phyloP scores from a whole-genome alignment of 345 rosid species.

The Salix viminalis region DNA sequence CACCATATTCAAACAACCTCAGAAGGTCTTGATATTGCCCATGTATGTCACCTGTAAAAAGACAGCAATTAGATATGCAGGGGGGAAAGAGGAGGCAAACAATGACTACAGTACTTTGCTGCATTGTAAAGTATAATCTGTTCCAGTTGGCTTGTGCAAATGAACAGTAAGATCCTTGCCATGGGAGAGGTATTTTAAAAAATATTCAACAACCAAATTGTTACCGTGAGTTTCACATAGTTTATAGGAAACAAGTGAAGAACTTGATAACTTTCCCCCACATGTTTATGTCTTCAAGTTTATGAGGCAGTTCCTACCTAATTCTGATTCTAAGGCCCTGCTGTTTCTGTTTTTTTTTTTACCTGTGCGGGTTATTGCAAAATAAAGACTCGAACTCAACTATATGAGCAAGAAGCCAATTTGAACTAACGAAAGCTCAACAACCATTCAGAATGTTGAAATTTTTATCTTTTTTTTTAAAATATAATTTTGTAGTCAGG shows the following conservation, averaged over 20 bases:
- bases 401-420: not conserved
- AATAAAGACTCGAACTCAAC: not conserved
- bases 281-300: not conserved
- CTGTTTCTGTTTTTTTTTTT: not conserved
- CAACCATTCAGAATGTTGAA: not conserved
- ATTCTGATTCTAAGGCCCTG: not conserved
- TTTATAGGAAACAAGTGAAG: not conserved
- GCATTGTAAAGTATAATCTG: not conserved
- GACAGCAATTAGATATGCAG: constrained; percentile 9
- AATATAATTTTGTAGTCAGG: not conserved
- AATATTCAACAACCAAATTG: not conserved
- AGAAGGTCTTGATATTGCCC: constrained; percentile 96
- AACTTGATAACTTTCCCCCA: not conserved
- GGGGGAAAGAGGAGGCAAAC: not conserved
- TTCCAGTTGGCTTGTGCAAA: not conserved
- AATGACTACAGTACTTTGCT: not conserved
- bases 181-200: not conserved
- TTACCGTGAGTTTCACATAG: not conserved
- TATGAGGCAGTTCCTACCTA: not conserved
- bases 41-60: constrained; percentile 76
- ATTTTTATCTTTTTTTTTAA: not conserved
- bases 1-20: constrained; percentile 77
- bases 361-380: not conserved
- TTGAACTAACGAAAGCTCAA: not conserved
- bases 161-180: not conserved